phyloP scores from a whole-genome alignment of 805 yeast genomes.

The Candida odintsovae region DNA sequence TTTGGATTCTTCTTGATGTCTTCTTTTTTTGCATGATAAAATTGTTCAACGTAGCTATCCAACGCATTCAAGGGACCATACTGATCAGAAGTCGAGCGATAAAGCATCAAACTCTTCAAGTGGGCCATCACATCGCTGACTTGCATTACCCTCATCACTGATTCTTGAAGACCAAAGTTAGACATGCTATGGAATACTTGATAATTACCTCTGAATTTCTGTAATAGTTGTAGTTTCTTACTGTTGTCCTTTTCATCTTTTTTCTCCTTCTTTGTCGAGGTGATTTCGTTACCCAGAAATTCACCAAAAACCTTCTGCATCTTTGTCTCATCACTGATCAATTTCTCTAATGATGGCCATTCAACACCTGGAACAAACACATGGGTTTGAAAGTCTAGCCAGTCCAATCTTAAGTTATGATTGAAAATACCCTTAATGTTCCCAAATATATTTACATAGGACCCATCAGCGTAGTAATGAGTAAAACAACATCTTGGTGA shows the following conservation, averaged over 20 bases:
- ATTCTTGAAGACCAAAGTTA: slow-evolving; percentile 57
- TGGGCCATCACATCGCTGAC: slow-evolving; percentile 75
- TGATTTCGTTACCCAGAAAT: neutral
- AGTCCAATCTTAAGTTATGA: slow-evolving; percentile 60
- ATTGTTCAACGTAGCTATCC: slow-evolving; percentile 31
- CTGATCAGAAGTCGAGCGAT: slow-evolving; percentile 41
- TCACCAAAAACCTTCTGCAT: slow-evolving; percentile 12
- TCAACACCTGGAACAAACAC: slow-evolving; percentile 41
- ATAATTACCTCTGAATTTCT: slow-evolving; percentile 32
- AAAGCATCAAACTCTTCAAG: slow-evolving; percentile 58
- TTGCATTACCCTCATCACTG: slow-evolving; percentile 66
- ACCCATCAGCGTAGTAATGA: slow-evolving; percentile 62
- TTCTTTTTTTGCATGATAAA: slow-evolving; percentile 3
- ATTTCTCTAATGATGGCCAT: slow-evolving; percentile 39
- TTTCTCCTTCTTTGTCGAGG: neutral
- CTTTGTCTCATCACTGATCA: slow-evolving; percentile 27
- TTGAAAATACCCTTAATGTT: slow-evolving; percentile 58
- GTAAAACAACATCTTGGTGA: slow-evolving; percentile 43
- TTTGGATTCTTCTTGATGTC: slow-evolving; percentile 4
- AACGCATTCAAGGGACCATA: slow-evolving; percentile 52
- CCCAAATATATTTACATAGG: slow-evolving; percentile 57
- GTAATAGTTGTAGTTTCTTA: slow-evolving; percentile 17
- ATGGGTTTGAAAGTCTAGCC: slow-evolving; percentile 55
- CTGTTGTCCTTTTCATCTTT: slow-evolving; percentile 5
- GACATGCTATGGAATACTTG: slow-evolving; percentile 44